Percentiles rank a stretch among this genome's conserved stretches.
Conservation (phyloP, 495 filamentous ascomycete genomes). For the Penicillium psychrofluorescens region DNA sequence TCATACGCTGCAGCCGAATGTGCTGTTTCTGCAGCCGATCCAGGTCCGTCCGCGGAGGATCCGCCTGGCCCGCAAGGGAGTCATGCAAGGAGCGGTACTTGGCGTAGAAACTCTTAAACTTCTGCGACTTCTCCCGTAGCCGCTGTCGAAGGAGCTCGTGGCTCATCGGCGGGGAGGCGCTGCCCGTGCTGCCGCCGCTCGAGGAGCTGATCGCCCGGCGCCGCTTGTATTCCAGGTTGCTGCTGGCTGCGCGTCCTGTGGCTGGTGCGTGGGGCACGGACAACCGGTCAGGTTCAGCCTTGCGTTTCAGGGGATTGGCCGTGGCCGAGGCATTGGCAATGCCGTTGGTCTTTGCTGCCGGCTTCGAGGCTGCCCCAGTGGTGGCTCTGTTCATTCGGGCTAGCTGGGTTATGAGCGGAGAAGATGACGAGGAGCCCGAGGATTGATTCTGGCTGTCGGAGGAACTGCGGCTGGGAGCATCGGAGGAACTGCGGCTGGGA, state of each 20-base stretch:
- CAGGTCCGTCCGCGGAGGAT: conserved; percentile 50
- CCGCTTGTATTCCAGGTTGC: conserved; percentile 37
- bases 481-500: conserved; percentile 46
- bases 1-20: conserved; percentile 51
- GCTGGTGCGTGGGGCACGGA: conserved; percentile 13
- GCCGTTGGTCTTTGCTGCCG: neutral
- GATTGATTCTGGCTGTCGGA: conserved; percentile 38
- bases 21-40: conserved; percentile 55
- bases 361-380: conserved; percentile 1
- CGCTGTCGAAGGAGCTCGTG: conserved; percentile 31
- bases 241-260: conserved; percentile 20
- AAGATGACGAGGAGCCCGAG: conserved; percentile 36
- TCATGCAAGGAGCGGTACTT: conserved; percentile 57
- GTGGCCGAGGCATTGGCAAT: conserved; percentile 11
- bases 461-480: conserved; percentile 40
- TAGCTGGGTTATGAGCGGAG: conserved; percentile 36
- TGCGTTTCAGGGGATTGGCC: conserved; percentile 40
- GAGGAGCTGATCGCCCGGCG: conserved; percentile 37
- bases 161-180: conserved; percentile 38
- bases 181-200: conserved; percentile 40
- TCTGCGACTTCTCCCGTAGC: conserved; percentile 47
- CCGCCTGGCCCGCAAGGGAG: conserved; percentile 42
- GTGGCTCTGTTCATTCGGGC: conserved; percentile 18
- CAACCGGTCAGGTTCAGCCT: conserved; percentile 31
- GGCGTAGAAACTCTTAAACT: conserved; percentile 55